phyloP scores from a whole-genome alignment of 2,329 filamentous ascomycete species.

The Neobulgaria alba region DNA sequence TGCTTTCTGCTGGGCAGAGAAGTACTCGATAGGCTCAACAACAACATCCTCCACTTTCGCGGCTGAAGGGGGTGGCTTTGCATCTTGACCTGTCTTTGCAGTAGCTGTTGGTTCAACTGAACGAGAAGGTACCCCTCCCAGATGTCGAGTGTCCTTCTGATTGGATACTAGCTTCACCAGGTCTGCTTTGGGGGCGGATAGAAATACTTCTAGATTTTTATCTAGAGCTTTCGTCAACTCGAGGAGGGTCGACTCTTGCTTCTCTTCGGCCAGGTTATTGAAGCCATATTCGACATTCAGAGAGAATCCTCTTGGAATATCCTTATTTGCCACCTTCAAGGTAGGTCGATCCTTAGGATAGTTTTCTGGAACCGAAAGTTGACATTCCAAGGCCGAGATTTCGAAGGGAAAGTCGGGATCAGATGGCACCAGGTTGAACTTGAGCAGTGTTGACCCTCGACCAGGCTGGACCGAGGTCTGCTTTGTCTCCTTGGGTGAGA shows the following conservation, averaged over 20 bases:
- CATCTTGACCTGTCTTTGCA: slow-evolving; percentile 3
- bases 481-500: slow-evolving; percentile 38
- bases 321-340: slow-evolving; percentile 58
- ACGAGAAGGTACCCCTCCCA: slow-evolving; percentile 20
- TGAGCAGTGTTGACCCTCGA: slow-evolving; percentile 38
- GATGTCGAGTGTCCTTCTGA: slow-evolving; percentile 27
- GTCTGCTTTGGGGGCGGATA: slow-evolving; percentile 62
- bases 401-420: slow-evolving; percentile 82
- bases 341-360: slow-evolving; percentile 53
- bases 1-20: slow-evolving; percentile 49
- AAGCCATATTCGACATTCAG: slow-evolving; percentile 73
- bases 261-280: slow-evolving; percentile 50
- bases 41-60: slow-evolving; percentile 2
- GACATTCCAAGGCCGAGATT: slow-evolving; percentile 58
- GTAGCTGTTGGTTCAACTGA: slow-evolving; percentile 16
- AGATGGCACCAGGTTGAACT: slow-evolving; percentile 61
- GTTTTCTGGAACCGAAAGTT: slow-evolving; percentile 51
- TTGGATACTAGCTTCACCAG: slow-evolving; percentile 53
- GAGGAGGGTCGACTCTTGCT: slow-evolving; percentile 50
- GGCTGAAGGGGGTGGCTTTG: too few species aligned
- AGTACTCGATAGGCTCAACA: slow-evolving; percentile 25
- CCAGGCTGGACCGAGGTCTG: slow-evolving; percentile 10
- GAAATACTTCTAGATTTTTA: slow-evolving; percentile 59
- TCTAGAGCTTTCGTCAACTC: slow-evolving; percentile 62
- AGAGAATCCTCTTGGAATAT: slow-evolving; percentile 63